Percentiles rank a stretch among this genome's conserved stretches.
Conservation (phyloP, 2,329 filamentous ascomycete species). For the Penicillium sp. region DNA sequence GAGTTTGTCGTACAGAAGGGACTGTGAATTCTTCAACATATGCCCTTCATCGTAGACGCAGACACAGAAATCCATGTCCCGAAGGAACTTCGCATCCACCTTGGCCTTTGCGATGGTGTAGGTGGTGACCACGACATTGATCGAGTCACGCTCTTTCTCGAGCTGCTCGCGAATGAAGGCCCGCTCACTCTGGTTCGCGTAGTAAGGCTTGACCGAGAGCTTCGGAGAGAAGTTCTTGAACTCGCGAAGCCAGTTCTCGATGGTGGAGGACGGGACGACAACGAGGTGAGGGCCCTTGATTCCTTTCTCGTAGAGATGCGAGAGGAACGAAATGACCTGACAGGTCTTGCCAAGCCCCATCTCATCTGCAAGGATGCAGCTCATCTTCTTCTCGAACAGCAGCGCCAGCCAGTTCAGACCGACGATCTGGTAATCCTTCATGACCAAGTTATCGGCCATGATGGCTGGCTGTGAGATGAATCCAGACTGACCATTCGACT, state of each 20-base stretch:
- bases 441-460: slow-evolving; percentile 75
- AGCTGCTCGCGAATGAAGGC: slow-evolving; percentile 71
- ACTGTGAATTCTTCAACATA: slow-evolving; percentile 85
- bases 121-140: slow-evolving; percentile 75
- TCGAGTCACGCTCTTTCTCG: slow-evolving; percentile 65
- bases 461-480: slow-evolving; percentile 72
- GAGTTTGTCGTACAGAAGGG: slow-evolving; percentile 79
- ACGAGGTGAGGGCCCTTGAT: slow-evolving; percentile 78
- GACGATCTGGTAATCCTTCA: slow-evolving; percentile 94
- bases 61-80: slow-evolving; percentile 61
- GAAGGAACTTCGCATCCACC: slow-evolving; percentile 68
- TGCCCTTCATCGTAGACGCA: slow-evolving; percentile 95
- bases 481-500: slow-evolving; percentile 32
- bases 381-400: slow-evolving; percentile 78
- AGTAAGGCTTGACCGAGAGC: slow-evolving; percentile 74
- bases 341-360: slow-evolving; percentile 97
- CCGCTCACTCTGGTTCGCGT: slow-evolving; percentile 72
- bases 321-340: slow-evolving; percentile 90
- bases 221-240: slow-evolving; percentile 84
- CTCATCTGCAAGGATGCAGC: slow-evolving; percentile 93
- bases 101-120: slow-evolving; percentile 70
- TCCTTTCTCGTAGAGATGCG: slow-evolving; percentile 75
- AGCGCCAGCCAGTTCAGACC: slow-evolving; percentile 94
- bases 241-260: slow-evolving; percentile 95
- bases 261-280: slow-evolving; percentile 88